phyloP scores from a whole-genome alignment of 352 stramenopile species.

The Phytophthora boehmeriae region DNA sequence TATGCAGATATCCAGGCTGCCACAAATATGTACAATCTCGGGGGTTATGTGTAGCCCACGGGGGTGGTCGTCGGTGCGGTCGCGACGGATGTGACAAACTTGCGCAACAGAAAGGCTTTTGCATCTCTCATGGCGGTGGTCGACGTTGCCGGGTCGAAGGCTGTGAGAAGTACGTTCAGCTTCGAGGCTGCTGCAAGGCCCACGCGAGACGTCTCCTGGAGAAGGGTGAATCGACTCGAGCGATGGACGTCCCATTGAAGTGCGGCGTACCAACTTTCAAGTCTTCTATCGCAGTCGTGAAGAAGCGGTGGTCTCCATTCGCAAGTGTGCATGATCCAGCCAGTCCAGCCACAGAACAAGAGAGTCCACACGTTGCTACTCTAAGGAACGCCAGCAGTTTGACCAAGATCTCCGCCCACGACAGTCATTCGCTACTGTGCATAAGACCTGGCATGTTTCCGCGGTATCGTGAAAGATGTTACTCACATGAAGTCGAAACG shows the following conservation, averaged over 20 bases:
- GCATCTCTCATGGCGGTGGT: constrained; percentile 69
- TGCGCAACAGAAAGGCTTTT: constrained; percentile 72
- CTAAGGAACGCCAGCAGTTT: too few relatives aligned
- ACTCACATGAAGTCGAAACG: too few relatives aligned
- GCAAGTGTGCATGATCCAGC: too few relatives aligned
- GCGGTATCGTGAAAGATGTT: too few relatives aligned
- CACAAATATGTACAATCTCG: constrained; percentile 76
- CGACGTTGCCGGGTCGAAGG: constrained; percentile 58
- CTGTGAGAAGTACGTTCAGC: constrained; percentile 79
- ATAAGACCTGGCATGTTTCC: too few relatives aligned
- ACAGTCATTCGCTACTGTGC: too few relatives aligned
- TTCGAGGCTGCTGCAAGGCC: constrained; percentile 75
- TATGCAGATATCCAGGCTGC: constrained; percentile 62
- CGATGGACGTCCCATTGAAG: neutral
- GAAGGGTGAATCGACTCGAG: neutral
- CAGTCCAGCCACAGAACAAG: too few relatives aligned
- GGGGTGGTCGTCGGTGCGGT: constrained; percentile 64
- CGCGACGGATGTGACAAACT: constrained; percentile 62
- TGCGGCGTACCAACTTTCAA: neutral
- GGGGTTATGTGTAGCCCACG: constrained; percentile 71
- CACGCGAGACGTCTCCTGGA: constrained; percentile 51
- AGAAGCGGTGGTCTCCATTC: neutral
- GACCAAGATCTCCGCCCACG: too few relatives aligned
- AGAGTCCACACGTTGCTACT: too few relatives aligned
- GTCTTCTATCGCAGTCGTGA: neutral